phyloP scores from a whole-genome alignment of 768 basidiomycete genomes.

The Tricholoma terreum region DNA sequence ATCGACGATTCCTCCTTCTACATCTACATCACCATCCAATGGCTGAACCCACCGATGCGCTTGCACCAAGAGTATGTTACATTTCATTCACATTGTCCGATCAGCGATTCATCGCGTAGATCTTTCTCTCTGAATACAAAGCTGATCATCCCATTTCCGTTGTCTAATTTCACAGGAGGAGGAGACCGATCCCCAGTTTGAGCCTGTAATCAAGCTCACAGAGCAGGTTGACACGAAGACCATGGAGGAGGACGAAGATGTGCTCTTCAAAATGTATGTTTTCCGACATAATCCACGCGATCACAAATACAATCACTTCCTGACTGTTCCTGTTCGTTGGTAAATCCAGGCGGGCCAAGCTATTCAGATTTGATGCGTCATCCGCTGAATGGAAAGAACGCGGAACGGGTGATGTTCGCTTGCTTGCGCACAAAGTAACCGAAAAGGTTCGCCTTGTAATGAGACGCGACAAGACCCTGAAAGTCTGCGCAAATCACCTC shows the following conservation, averaged over 20 bases:
- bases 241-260: constrained; percentile 89
- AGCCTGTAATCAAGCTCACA: constrained; percentile 95
- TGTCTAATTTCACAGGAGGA: constrained; percentile 49
- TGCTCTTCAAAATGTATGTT: constrained; percentile 92
- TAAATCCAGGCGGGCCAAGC: constrained; percentile 83
- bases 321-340: constrained; percentile 18
- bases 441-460: constrained; percentile 96
- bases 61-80: constrained; percentile 66
- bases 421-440: constrained; percentile 85
- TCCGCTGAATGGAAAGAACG: constrained; percentile 96
- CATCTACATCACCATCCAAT: constrained; percentile 29
- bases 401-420: constrained; percentile 92
- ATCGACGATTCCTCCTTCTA: constrained; percentile 1
- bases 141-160: constrained; percentile 11
- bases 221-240: constrained; percentile 96
- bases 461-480: constrained; percentile 99
- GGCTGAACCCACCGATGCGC: constrained; percentile 59
- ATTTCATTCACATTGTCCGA: constrained; percentile 25
- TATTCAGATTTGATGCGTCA: constrained; percentile 86
- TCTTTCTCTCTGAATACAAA: constrained; percentile 9
- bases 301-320: constrained; percentile 31
- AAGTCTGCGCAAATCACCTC: constrained; percentile 97
- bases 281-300: constrained; percentile 31
- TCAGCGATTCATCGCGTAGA: constrained; percentile 7
- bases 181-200: constrained; percentile 87